phyloP scores from a whole-genome alignment of 1,284 basidiomycete species.

The Cutaneotrichosporon cutaneum region DNA sequence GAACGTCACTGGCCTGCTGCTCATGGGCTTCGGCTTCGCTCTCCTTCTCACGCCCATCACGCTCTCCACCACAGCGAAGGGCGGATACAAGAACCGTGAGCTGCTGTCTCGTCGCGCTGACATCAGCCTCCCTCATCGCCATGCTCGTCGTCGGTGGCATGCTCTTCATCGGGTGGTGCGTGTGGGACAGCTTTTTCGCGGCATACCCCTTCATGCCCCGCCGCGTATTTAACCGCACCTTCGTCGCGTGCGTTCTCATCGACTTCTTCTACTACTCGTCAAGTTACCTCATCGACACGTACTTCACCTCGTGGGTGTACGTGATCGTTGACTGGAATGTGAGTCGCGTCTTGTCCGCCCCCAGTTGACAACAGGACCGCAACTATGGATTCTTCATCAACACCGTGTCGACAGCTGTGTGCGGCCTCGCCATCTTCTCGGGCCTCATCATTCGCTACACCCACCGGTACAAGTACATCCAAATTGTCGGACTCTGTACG shows the following conservation, averaged over 20 bases:
- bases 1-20: constrained; percentile 49
- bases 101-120: neutral
- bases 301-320: constrained; percentile 43
- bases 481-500: constrained; percentile 34
- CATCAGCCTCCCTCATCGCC: constrained; percentile 49
- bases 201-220: constrained; percentile 50
- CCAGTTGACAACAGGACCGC: neutral
- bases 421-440: constrained; percentile 39
- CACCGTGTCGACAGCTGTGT: constrained; percentile 32
- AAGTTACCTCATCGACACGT: constrained; percentile 34
- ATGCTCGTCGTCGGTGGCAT: constrained; percentile 52
- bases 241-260: constrained; percentile 35
- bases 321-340: constrained; percentile 38
- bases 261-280: constrained; percentile 44
- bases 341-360: neutral
- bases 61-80: constrained; percentile 37
- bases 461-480: constrained; percentile 48
- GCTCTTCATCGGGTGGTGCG: constrained; percentile 44
- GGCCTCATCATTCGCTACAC: constrained; percentile 47
- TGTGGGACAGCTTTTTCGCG: constrained; percentile 51
- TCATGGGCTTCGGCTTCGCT: constrained; percentile 49
- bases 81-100: constrained; percentile 40
- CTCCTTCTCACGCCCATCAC: constrained; percentile 52
- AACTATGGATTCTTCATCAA: constrained; percentile 34
- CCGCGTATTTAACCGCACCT: constrained; percentile 52